Evolutionary conservation across 108 stramenopile species (phyloP), one percentile per base, ranked within the genome.

Genomic region (Stephanodiscus triporus): DNA sequence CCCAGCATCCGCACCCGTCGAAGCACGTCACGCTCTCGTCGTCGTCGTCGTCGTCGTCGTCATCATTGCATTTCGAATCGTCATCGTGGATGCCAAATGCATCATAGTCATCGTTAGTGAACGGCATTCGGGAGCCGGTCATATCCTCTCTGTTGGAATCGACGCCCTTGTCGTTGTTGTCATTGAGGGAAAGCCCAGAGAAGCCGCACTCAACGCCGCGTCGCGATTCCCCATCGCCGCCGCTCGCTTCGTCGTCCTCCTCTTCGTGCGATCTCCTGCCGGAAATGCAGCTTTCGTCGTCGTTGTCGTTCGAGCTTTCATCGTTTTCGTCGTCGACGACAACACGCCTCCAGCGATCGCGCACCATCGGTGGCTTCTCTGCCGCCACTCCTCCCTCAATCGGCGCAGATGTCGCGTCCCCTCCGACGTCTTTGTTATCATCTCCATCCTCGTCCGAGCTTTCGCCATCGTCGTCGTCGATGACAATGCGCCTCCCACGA

Each of bases 11-110:
- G 63, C 76, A 76, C 13, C 71, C 63, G 24, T 75, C 78, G 36
- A 59, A 72, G 43, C 42, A 77, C 6, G 47, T 43, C 29, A 58
- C 19, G 16, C 60, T 77, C 9, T 76, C 61, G 16, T 77, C 76
- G 43, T 81, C 76, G 22, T 76, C 73, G 40, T 81, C 76, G 22
- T 76, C 73, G 40, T 76, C 61, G 16, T 77, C 76, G 43, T 81
- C 76, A 10, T 76, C 73, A 26, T 27, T 58, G 67, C 62, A 10
- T 20, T 32, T 34, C 37, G 50, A 17, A 6, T 30, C 62, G n/a
- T 37, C 34, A 7, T 36, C 20, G 6, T 61, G 24, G 38, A 49
- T 20, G 8, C 20, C 29, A 17, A 27, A 6, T 63, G 20, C 72
- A 6, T 65, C 62, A 4, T 34, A 27, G 20, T 71, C 32, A 16